phyloP scores from a whole-genome alignment of 176 grass and related monocot genomes.

The Saccharum spontaneum region DNA sequence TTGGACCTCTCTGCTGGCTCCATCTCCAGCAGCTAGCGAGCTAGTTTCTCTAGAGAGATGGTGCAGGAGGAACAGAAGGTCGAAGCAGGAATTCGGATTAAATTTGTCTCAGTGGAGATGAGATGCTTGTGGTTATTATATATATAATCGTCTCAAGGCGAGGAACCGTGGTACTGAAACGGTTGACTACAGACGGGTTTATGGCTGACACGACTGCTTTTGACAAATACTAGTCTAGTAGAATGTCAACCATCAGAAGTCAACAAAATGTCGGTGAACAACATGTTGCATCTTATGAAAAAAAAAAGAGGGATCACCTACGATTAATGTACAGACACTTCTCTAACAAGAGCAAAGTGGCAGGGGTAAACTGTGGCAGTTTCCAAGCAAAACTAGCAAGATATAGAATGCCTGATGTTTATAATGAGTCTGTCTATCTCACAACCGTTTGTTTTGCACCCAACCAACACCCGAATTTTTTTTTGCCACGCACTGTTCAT shows the following conservation, averaged over 20 bases:
- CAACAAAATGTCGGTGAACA: constrained; percentile 25
- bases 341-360: too few relatives aligned
- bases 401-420: neutral
- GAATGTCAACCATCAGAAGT: constrained; percentile 29
- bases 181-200: neutral
- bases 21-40: neutral
- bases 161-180: neutral
- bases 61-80: neutral
- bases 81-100: neutral
- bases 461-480: too few relatives aligned
- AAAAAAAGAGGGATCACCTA: neutral
- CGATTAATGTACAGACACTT: too few relatives aligned
- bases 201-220: constrained; percentile 29
- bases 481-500: too few relatives aligned
- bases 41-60: neutral
- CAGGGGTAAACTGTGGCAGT: too few relatives aligned
- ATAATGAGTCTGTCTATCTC: too few relatives aligned
- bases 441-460: too few relatives aligned
- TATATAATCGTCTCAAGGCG: too few relatives aligned
- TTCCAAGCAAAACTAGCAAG: too few relatives aligned
- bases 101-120: constrained; percentile 11
- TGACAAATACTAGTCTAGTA: neutral
- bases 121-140: neutral
- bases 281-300: neutral
- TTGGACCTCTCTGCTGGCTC: constrained; percentile 22